phyloP scores from a whole-genome alignment of 345 rosid species.

The Corchorus capsularis region DNA sequence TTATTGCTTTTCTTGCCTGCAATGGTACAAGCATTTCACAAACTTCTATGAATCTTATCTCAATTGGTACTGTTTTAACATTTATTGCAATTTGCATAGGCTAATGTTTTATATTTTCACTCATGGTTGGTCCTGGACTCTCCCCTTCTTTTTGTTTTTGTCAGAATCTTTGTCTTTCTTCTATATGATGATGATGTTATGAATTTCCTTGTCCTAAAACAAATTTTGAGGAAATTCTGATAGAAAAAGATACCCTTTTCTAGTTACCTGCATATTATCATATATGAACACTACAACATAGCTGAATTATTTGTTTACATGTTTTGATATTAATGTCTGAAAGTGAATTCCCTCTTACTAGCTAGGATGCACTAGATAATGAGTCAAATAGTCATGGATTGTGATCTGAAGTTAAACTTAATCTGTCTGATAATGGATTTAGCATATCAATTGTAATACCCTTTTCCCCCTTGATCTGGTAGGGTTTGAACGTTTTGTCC shows the following conservation, averaged over 20 bases:
- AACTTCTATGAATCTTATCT: background rate
- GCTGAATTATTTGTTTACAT: background rate
- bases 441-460: too few relatives aligned
- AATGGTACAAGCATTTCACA: background rate
- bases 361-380: background rate
- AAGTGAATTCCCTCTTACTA: background rate
- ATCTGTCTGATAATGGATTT: background rate
- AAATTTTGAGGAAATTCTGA: background rate
- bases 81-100: background rate
- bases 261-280: background rate
- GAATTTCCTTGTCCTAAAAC: background rate
- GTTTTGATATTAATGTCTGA: background rate
- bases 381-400: background rate
- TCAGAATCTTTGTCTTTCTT: background rate
- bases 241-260: background rate
- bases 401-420: background rate
- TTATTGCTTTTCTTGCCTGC: constrained; percentile 1
- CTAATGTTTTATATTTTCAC: background rate
- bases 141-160: background rate
- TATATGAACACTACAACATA: background rate
- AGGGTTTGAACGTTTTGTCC: too few relatives aligned
- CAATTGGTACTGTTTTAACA: background rate
- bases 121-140: background rate
- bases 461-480: too few relatives aligned
- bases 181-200: background rate